A percentile compares a stretch with the other conserved stretches of the same genome.
phyloP scores from a whole-genome alignment of 768 basidiomycete species.

The Lyophyllum shimeji region DNA sequence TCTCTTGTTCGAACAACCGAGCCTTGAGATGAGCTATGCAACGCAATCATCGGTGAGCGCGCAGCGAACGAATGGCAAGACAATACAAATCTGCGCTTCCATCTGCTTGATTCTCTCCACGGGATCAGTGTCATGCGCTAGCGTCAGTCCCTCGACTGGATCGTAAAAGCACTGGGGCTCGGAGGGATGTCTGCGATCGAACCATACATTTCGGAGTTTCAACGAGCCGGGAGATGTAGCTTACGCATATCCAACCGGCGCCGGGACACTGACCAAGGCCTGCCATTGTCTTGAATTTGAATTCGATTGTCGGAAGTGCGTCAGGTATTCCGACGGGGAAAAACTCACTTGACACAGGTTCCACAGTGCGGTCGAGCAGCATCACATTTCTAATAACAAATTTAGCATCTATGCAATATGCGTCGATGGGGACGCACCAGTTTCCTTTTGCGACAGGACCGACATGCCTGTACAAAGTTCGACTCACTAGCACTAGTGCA shows the following conservation, averaged over 20 bases:
- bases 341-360: constrained; percentile 79
- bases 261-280: constrained; percentile 77
- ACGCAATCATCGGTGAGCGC: constrained; percentile 10
- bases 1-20: constrained; percentile 55
- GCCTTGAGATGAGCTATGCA: constrained; percentile 59
- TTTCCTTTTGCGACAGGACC: constrained; percentile 81
- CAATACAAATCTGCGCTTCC: constrained; percentile 73
- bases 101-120: constrained; percentile 73
- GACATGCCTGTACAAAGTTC: constrained; percentile 58
- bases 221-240: constrained; percentile 22
- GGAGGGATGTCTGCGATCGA: constrained; percentile 63
- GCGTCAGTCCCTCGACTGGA: constrained; percentile 77
- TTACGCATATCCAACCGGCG: constrained; percentile 83
- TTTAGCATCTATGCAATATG: neutral
- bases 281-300: constrained; percentile 70
- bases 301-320: neutral
- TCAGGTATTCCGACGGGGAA: neutral
- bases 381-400: constrained; percentile 72
- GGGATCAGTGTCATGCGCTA: constrained; percentile 80
- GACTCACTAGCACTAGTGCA: neutral
- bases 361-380: constrained; percentile 83
- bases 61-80: neutral
- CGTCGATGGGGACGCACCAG: constrained; percentile 49
- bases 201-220: constrained; percentile 7
- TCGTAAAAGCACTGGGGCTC: constrained; percentile 87